Percentiles rank a stretch among this genome's conserved stretches.
phyloP scores from a whole-genome alignment of 805 yeast species.

The Metschnikowia henanensis region DNA sequence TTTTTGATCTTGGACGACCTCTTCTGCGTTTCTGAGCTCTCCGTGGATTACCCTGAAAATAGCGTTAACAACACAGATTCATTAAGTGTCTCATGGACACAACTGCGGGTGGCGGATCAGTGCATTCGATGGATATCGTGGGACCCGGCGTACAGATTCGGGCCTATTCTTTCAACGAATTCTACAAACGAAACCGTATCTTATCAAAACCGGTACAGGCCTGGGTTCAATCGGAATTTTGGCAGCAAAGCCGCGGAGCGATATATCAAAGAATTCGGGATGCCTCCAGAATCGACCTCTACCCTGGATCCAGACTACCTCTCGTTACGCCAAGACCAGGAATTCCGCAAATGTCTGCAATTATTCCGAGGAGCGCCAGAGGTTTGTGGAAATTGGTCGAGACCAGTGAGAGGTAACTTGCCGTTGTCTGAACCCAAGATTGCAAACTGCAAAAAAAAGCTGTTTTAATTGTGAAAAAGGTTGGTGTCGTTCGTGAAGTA shows the following conservation, averaged over 20 bases:
- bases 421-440: conserved; percentile 1
- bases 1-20: neutral
- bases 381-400: neutral
- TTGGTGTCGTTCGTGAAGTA: no score
- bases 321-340: conserved; percentile 11
- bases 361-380: neutral
- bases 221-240: conserved; percentile 1
- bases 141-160: neutral
- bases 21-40: neutral
- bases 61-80: neutral
- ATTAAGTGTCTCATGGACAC: neutral
- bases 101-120: neutral
- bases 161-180: neutral
- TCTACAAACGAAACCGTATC: neutral
- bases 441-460: no score
- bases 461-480: no score
- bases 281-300: no score
- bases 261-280: no score
- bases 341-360: neutral
- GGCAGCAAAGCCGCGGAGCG: neutral
- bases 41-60: neutral
- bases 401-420: neutral
- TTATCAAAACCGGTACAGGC: neutral
- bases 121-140: neutral
- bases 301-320: conserved; percentile 8